phyloP scores from a whole-genome alignment of 192 early-diverging fungal genomes.

The Gonapodya sp. region DNA sequence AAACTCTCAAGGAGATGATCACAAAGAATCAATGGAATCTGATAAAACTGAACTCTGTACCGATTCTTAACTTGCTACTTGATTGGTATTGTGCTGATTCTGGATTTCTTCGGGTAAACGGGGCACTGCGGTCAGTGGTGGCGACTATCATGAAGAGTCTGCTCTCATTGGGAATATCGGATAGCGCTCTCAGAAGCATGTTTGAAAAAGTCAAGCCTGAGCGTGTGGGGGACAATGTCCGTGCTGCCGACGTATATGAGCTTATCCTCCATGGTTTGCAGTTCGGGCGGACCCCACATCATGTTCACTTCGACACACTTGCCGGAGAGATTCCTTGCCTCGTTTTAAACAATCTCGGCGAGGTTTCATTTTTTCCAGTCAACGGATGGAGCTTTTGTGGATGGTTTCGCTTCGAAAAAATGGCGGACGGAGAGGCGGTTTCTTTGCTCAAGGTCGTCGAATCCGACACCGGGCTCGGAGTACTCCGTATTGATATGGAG shows the following conservation, averaged over 20 bases:
- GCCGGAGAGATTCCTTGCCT: background rate
- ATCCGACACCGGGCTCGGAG: background rate
- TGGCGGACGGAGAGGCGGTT: background rate
- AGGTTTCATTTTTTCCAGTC: background rate
- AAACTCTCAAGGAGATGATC: background rate
- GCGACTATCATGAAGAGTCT: background rate
- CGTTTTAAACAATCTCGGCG: background rate
- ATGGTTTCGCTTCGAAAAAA: background rate
- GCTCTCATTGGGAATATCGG: background rate
- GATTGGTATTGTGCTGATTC: background rate
- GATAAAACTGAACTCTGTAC: background rate
- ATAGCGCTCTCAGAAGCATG: background rate
- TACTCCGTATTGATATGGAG: background rate
- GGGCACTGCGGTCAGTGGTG: no score
- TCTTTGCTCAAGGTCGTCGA: background rate
- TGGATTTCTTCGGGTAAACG: no score
- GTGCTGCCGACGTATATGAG: background rate
- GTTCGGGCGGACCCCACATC: background rate
- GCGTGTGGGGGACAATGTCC: background rate
- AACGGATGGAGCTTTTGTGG: constrained; percentile 9
- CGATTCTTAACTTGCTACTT: background rate
- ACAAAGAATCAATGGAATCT: background rate
- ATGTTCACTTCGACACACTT: background rate
- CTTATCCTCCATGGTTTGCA: background rate
- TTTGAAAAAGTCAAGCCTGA: background rate